Conservation (phyloP, 352 stramenopile species). For the Pythium sukuiense region DNA sequence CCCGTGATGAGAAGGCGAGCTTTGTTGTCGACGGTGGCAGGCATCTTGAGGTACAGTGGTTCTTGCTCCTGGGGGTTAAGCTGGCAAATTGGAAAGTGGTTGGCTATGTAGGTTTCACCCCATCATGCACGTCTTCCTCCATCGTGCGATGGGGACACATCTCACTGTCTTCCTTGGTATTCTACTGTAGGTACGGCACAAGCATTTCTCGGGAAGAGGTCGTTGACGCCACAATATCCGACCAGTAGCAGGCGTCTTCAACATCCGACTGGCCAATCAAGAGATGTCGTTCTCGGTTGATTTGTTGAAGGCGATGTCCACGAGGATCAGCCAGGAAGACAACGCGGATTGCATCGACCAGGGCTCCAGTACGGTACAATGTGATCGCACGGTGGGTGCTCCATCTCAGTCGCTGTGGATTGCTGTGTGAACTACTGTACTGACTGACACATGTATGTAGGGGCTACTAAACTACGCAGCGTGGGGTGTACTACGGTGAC, state of each 20-base stretch:
- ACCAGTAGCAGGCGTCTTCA: background rate
- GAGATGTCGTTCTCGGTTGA: background rate
- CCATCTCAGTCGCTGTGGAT: no score
- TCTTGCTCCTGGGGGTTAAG: background rate
- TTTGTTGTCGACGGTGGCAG: conserved; percentile 14
- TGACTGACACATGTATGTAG: no score
- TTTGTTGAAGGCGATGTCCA: background rate
- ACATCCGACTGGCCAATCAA: background rate
- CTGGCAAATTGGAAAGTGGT: background rate
- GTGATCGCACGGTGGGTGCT: no score
- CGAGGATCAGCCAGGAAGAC: background rate
- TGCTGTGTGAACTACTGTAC: no score
- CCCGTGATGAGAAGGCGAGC: conserved; percentile 30
- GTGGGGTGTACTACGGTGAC: no score
- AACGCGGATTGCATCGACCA: background rate
- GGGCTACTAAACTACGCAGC: no score
- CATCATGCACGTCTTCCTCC: background rate
- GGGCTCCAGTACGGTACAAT: no score
- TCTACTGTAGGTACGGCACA: background rate
- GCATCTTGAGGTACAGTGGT: conserved; percentile 2
- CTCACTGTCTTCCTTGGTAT: background rate
- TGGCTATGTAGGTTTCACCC: no score
- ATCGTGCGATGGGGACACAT: background rate
- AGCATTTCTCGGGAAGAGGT: background rate
- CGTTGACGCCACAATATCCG: background rate